Percentiles rank a stretch among this genome's conserved stretches.
These are phyloP conservation scores for Globisporangium recalcitrans DNA, from an alignment of 352 stramenopile genomes.

Conservation along the genomic window DNA sequence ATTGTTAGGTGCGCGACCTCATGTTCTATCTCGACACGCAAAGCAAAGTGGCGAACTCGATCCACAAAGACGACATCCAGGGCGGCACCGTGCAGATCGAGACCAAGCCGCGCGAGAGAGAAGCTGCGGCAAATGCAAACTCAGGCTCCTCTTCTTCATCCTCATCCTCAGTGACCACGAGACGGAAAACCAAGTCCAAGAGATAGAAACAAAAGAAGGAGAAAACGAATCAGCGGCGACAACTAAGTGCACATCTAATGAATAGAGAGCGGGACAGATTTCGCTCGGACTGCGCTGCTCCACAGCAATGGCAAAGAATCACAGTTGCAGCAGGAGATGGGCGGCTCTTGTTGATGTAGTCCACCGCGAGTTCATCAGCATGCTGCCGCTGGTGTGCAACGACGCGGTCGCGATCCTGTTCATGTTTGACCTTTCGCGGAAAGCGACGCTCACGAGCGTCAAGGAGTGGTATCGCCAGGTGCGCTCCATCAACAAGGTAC, in stretches of 20 bases:
- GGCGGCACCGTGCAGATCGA: conserved; percentile 75
- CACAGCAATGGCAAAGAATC: too few species aligned
- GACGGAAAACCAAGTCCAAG: conserved; percentile 21
- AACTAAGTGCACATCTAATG: background rate
- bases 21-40: conserved; percentile 91
- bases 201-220: conserved; percentile 11
- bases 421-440: conserved; percentile 94
- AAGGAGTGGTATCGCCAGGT: conserved; percentile 93
- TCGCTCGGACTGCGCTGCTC: too few species aligned
- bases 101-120: conserved; percentile 18
- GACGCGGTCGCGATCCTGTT: conserved; percentile 94
- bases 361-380: conserved; percentile 92
- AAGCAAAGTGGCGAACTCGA: conserved; percentile 77
- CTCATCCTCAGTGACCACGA: conserved; percentile 5
- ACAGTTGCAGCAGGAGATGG: background rate
- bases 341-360: conserved; percentile 19
- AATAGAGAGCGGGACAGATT: background rate
- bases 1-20: conserved; percentile 52
- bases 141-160: background rate
- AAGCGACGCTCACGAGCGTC: conserved; percentile 88
- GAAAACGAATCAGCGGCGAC: background rate
- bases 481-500: conserved; percentile 86
- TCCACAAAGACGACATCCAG: conserved; percentile 78
- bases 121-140: conserved; percentile 13
- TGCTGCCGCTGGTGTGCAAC: conserved; percentile 94